Base-by-base conservation (phyloP, 495 filamentous ascomycete species). In the Astrocystis sublimbata region DNA sequence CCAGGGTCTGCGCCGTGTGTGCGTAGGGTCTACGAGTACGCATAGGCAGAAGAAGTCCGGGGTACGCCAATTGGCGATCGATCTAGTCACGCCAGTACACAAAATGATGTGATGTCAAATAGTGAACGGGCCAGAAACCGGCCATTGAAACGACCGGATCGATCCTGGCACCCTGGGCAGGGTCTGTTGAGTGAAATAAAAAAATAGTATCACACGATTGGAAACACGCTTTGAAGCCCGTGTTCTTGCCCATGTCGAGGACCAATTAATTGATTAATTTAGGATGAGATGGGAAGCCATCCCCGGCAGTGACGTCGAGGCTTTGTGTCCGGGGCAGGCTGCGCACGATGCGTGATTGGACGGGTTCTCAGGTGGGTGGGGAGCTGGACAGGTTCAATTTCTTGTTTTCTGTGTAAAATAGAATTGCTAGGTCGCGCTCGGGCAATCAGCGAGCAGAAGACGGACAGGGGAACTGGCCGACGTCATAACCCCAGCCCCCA, bases 251-350 rank as follows among this genome's bases (percentile, higher is more conserved):
- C n/a, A n/a, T n/a, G n/a, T n/a, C n/a, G n/a, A n/a, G n/a, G n/a
- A n/a, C n/a, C n/a, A n/a, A n/a, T n/a, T n/a, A n/a, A n/a, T n/a
- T n/a, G n/a, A n/a, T n/a, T n/a, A n/a, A n/a, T n/a, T n/a, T n/a
- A n/a, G n/a, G n/a, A n/a, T n/a, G n/a, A n/a, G 1, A 13, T 26
- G 28, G n/a, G 23, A 10, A n/a, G n/a, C n/a, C n/a, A n/a, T n/a
- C n/a, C 47, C 28, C 51, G 63, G 56, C 31, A 45, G 68, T 71
- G 68, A 69, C 66, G 68, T 71, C 66, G 68, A 66, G 68, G 65
- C 66, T 64, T 61, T 57, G 41, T 41, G 31, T 33, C 40, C 2
- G 12, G 15, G 8, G 5, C 26, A 15, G 38, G 19, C 23, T 23
- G 56, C 42, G 5, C 26, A 15, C 24, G 19, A 17, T 23, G 56